These are phyloP conservation scores for Oryza australiensis DNA, from an alignment of 176 grass and related monocot genomes.

Conservation along the genomic window DNA sequence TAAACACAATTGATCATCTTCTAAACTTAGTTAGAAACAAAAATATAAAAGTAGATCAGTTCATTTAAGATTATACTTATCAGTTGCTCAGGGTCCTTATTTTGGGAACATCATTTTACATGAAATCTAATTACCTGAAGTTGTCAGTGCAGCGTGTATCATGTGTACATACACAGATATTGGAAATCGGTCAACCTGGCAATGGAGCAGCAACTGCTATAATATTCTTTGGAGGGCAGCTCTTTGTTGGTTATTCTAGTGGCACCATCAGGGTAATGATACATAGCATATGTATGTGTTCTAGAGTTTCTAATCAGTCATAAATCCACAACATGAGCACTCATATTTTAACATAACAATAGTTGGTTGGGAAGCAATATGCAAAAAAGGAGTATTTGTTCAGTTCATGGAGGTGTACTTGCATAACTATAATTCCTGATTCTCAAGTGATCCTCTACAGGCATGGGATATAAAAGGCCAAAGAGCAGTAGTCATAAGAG, in stretches of 20 bases:
- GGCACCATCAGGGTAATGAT: slow-evolving; percentile 85
- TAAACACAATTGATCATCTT: background rate
- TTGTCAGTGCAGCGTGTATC: slow-evolving; percentile 83
- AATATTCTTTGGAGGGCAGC: slow-evolving; percentile 86
- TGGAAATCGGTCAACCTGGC: slow-evolving; percentile 75
- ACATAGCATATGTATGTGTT: slow-evolving; percentile 20
- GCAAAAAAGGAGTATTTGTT: background rate
- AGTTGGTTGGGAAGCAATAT: background rate
- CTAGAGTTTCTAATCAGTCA: slow-evolving; percentile 8
- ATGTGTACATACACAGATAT: slow-evolving; percentile 95
- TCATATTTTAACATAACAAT: slow-evolving; percentile 3
- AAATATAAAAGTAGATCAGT: slow-evolving; percentile 3
- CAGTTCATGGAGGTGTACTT: slow-evolving; percentile 26
- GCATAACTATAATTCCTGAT: slow-evolving; percentile 11
- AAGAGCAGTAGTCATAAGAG: slow-evolving; percentile 73
- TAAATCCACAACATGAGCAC: slow-evolving; percentile 22
- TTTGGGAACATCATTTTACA: slow-evolving; percentile 20
- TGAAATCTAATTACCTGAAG: slow-evolving; percentile 41
- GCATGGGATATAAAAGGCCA: slow-evolving; percentile 95
- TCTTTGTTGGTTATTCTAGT: slow-evolving; percentile 83
- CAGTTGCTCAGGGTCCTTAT: slow-evolving; percentile 7
- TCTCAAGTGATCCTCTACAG: slow-evolving; percentile 37
- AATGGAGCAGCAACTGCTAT: slow-evolving; percentile 78
- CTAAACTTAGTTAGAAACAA: background rate
- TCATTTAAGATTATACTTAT: background rate